These are phyloP conservation scores for Papiliotrema nemorosa DNA, from an alignment of 1,284 basidiomycete species.

Conservation along the genomic window DNA sequence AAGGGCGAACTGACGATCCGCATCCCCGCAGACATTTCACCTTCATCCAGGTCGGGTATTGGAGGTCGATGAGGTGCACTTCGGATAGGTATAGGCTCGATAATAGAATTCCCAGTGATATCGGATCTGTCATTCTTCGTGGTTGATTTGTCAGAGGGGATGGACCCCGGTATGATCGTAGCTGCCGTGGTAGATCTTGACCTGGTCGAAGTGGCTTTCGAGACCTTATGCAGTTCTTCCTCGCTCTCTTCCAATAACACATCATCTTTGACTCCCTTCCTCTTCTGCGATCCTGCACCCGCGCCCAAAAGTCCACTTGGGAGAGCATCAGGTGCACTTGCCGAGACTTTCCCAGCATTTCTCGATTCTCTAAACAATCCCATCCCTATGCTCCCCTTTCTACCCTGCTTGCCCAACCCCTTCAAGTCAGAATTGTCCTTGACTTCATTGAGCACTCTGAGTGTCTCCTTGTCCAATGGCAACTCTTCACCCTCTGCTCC, in stretches of 20 bases:
- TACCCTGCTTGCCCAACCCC: slow-evolving; percentile 38
- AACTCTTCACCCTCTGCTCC: slow-evolving; percentile 40
- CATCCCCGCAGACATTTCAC: slow-evolving; percentile 9
- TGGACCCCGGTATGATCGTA: not conserved
- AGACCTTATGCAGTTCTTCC: slow-evolving; percentile 10
- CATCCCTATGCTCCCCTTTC: slow-evolving; percentile 50
- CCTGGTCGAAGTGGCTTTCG: not conserved
- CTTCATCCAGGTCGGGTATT: not conserved
- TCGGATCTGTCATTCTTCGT: too few species aligned
- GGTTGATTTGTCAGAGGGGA: not conserved
- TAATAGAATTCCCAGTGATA: too few species aligned
- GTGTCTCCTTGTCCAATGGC: slow-evolving; percentile 39
- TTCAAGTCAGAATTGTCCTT: slow-evolving; percentile 36
- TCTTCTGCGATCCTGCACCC: slow-evolving; percentile 5
- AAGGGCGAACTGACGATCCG: slow-evolving; percentile 12
- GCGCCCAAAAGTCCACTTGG: too few species aligned
- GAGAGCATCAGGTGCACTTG: too few species aligned
- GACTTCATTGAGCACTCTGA: slow-evolving; percentile 42
- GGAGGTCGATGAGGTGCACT: not conserved
- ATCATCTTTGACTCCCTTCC: slow-evolving; percentile 6
- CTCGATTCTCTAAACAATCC: slow-evolving; percentile 48
- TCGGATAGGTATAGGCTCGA: not conserved
- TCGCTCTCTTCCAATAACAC: not conserved
- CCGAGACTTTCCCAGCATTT: too few species aligned
- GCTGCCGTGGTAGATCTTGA: not conserved